Conservation (phyloP, 164 flowering plant species). For the Houttuynia cordata region DNA sequence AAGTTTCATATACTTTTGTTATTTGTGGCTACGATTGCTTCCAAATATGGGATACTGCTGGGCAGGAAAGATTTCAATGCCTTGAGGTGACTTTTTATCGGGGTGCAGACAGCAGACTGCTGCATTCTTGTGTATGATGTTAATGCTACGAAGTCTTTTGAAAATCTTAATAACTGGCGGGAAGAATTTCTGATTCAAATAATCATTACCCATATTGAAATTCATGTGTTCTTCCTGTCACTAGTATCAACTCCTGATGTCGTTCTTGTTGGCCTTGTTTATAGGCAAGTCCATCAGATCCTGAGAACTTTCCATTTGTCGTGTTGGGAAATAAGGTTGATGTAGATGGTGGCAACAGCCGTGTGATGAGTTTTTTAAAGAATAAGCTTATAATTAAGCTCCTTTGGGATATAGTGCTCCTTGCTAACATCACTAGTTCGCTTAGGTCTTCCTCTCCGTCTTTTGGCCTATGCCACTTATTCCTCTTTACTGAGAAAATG, state of each 20-base stretch:
- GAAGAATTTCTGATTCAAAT: conserved; percentile 90
- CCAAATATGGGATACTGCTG: conserved; percentile 96
- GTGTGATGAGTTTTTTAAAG: conserved; percentile 50
- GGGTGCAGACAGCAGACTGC: conserved; percentile 91
- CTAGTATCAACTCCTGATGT: background rate
- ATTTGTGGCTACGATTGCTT: conserved; percentile 1
- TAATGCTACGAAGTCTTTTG: conserved; percentile 81
- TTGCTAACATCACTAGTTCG: no score
- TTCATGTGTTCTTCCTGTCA: background rate
- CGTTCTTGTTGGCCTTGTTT: conserved; percentile 6
- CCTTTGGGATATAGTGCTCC: background rate
- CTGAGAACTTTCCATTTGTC: conserved; percentile 90
- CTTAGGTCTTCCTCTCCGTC: no score
- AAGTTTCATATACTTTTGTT: no score
- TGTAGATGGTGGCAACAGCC: conserved; percentile 89
- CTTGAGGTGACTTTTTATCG: conserved; percentile 89
- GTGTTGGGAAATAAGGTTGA: conserved; percentile 87
- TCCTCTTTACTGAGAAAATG: no score
- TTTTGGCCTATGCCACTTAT: no score
- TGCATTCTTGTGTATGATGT: conserved; percentile 93
- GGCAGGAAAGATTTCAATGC: conserved; percentile 92
- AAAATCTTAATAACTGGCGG: conserved; percentile 76
- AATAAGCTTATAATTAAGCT: background rate
- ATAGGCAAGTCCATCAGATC: conserved; percentile 88
- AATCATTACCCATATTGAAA: background rate